phyloP scores from a whole-genome alignment of 2,329 filamentous ascomycete species.

The Zasmidium citrigriseum region DNA sequence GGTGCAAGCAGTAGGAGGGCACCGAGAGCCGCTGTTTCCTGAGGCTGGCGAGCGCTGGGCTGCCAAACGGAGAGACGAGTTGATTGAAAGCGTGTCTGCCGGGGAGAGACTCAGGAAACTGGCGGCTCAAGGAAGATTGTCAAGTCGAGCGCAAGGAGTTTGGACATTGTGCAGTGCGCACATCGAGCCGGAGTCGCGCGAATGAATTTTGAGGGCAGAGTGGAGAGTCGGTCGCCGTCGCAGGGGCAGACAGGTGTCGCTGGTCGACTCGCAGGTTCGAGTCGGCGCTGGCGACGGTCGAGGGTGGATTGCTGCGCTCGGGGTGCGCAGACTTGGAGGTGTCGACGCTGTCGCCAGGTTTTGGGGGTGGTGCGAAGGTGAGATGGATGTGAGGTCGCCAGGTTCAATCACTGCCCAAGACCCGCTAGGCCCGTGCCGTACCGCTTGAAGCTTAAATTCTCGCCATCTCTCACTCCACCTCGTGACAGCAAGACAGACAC shows the following conservation, averaged over 20 bases:
- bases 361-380: neutral
- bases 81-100: constrained; percentile 27
- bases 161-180: constrained; percentile 53
- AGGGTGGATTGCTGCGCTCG: neutral
- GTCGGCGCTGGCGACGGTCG: neutral
- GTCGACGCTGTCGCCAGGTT: neutral
- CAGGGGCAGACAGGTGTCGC: neutral
- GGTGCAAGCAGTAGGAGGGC: constrained; percentile 10
- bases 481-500: neutral
- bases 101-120: constrained; percentile 39
- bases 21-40: constrained; percentile 40
- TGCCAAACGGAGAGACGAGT: constrained; percentile 31
- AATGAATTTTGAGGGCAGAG: constrained; percentile 6
- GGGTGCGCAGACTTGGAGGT: neutral
- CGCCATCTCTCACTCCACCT: too few species aligned
- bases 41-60: constrained; percentile 33
- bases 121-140: constrained; percentile 55
- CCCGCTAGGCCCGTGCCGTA: neutral
- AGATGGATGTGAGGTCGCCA: neutral
- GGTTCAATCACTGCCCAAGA: neutral
- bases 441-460: neutral
- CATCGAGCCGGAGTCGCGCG: constrained; percentile 37
- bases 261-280: neutral
- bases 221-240: neutral
- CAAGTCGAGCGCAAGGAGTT: constrained; percentile 46